A percentile compares a stretch with the other conserved stretches of the same genome.
phyloP scores from a whole-genome alignment of 345 rosid species.

The Toxicodendron radicans region DNA sequence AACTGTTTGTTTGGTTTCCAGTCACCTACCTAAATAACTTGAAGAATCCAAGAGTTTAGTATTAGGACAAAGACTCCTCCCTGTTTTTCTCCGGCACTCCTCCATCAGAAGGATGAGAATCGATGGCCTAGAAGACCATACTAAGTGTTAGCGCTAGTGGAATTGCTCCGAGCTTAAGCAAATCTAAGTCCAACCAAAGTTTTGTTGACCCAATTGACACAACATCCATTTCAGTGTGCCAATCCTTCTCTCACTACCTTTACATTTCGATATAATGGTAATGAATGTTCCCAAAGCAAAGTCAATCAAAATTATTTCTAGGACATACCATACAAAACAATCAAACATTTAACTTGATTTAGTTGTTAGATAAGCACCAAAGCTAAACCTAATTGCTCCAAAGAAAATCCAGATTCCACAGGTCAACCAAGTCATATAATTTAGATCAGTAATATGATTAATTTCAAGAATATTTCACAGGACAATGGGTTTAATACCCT shows the following conservation, averaged over 20 bases:
- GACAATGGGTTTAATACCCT: not conserved
- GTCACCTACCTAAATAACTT: no score
- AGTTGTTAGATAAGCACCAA: not conserved
- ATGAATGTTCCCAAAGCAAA: not conserved
- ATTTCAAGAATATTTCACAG: not conserved
- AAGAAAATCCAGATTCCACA: not conserved
- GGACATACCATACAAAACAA: not conserved
- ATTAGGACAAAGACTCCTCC: no score
- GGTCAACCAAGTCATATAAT: not conserved
- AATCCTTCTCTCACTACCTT: not conserved
- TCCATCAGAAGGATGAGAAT: not conserved
- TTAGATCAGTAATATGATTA: not conserved
- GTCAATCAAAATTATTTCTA: not conserved
- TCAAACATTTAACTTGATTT: not conserved
- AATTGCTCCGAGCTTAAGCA: no score
- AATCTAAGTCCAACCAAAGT: not conserved
- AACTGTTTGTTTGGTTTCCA: no score
- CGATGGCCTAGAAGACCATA: no score
- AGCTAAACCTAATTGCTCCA: not conserved
- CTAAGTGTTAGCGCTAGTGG: no score
- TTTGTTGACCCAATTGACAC: not conserved
- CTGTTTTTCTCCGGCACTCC: not conserved
- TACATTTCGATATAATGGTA: not conserved
- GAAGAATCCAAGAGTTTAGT: no score
- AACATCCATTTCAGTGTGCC: not conserved